Evolutionary conservation across 2,329 filamentous ascomycete genomes (phyloP).

Genomic region (Colletotrichum falcatum): DNA sequence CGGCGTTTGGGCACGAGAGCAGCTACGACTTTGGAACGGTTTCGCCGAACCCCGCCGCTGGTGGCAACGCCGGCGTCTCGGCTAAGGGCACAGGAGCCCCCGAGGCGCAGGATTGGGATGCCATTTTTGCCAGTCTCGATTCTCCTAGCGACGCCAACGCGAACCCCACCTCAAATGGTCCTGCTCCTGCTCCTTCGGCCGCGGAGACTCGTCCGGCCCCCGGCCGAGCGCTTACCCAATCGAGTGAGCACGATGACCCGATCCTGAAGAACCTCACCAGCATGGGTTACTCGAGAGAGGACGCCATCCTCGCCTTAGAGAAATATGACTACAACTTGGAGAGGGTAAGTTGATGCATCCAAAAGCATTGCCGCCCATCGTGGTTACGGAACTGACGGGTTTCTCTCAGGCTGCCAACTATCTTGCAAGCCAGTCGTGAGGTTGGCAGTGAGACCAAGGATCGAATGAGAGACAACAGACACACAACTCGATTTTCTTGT

Average conservation of each 20-base stretch:
- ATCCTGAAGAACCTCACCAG: slow-evolving; percentile 89
- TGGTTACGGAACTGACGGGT: neutral
- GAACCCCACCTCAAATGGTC: slow-evolving; percentile 42
- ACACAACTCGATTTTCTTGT: slow-evolving; percentile 23
- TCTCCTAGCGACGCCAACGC: slow-evolving; percentile 54
- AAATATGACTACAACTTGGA: slow-evolving; percentile 97
- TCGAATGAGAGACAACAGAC: slow-evolving; percentile 1
- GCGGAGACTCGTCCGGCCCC: slow-evolving; percentile 46
- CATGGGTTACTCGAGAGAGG: slow-evolving; percentile 85
- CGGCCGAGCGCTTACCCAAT: slow-evolving; percentile 77
- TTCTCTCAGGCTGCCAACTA: slow-evolving; percentile 63
- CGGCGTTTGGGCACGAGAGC: slow-evolving; percentile 65
- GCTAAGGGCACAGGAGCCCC: slow-evolving; percentile 51
- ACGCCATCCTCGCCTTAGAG: slow-evolving; percentile 85
- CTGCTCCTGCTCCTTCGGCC: slow-evolving; percentile 41
- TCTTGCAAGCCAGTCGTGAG: slow-evolving; percentile 66
- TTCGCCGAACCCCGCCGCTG: slow-evolving; percentile 50
- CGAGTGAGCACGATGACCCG: slow-evolving; percentile 88
- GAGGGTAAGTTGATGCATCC: slow-evolving; percentile 71
- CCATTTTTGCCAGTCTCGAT: slow-evolving; percentile 87
- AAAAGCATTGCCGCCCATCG: neutral
- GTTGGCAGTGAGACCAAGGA: slow-evolving; percentile 5
- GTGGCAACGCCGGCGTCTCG: slow-evolving; percentile 53
- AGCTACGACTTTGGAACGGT: slow-evolving; percentile 70
- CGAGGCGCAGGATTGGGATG: slow-evolving; percentile 88